Percentiles rank a stretch among this genome's conserved stretches.
These are phyloP conservation scores for Polysphondylium violaceum DNA, from an alignment of 78 protist species.

Conservation along the genomic window DNA sequence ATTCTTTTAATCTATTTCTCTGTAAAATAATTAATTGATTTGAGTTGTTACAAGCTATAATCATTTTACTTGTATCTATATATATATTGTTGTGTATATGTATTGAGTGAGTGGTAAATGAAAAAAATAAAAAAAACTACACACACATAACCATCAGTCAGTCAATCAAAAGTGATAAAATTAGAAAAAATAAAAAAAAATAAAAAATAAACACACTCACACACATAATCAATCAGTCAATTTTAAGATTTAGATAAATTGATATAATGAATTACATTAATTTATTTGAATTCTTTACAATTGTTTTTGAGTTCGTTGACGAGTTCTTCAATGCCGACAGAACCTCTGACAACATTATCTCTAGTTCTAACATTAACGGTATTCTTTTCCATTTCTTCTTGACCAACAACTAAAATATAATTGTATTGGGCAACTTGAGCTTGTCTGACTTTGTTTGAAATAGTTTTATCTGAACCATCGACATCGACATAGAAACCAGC, in stretches of 20 bases:
- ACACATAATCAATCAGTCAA: too few relatives aligned
- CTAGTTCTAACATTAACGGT: constrained; percentile 93
- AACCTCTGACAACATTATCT: constrained; percentile 58
- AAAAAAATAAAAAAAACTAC: too few relatives aligned
- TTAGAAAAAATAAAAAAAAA: too few relatives aligned
- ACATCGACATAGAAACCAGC: constrained; percentile 85
- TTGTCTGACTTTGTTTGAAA: constrained; percentile 91
- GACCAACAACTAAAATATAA: constrained; percentile 96
- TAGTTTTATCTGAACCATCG: constrained; percentile 68
- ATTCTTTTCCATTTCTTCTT: constrained; percentile 81
- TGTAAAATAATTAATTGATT: constrained; percentile 26
- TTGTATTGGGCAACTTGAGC: constrained; percentile 92
- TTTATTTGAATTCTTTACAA: constrained; percentile 23
- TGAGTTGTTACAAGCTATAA: too few relatives aligned
- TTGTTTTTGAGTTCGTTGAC: neutral
- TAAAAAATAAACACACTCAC: too few relatives aligned
- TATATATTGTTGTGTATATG: too few relatives aligned
- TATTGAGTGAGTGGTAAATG: too few relatives aligned
- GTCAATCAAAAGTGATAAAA: too few relatives aligned
- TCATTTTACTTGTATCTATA: too few relatives aligned
- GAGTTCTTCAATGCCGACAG: neutral
- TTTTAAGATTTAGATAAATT: too few relatives aligned
- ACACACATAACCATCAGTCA: too few relatives aligned
- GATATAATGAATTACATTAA: too few relatives aligned
- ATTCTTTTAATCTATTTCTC: constrained; percentile 59